A percentile compares a stretch with the other conserved stretches of the same genome.
Conservation (phyloP, 306 rosid genomes). For the Quercus cerris region DNA sequence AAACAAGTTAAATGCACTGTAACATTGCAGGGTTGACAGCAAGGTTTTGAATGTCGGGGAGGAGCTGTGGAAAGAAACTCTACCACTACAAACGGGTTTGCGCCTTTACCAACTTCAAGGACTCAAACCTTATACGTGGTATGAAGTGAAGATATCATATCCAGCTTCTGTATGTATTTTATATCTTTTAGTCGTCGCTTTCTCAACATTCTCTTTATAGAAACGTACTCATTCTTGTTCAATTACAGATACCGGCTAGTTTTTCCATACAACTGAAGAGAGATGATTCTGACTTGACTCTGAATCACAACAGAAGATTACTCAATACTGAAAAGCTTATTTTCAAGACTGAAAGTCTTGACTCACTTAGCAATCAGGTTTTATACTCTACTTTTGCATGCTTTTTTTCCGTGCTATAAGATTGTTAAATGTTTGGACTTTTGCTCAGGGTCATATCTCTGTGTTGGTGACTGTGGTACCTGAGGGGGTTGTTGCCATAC, state of each 20-base stretch:
- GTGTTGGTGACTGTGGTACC: slow-evolving; percentile 66
- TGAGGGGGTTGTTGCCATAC: slow-evolving; percentile 82
- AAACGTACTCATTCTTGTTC: slow-evolving; percentile 18
- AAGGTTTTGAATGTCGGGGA: slow-evolving; percentile 64
- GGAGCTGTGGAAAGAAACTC: slow-evolving; percentile 67
- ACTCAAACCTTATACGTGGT: slow-evolving; percentile 65
- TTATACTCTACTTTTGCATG: neutral
- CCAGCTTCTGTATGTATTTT: slow-evolving; percentile 90
- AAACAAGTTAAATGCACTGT: slow-evolving; percentile 4
- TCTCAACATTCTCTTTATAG: slow-evolving; percentile 21
- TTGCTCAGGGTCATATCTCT: slow-evolving; percentile 40
- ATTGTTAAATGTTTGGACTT: slow-evolving; percentile 8
- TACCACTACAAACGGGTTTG: slow-evolving; percentile 62
- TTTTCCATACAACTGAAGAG: slow-evolving; percentile 60
- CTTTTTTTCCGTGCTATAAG: neutral
- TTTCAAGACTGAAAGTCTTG: slow-evolving; percentile 41
- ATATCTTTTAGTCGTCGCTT: slow-evolving; percentile 26
- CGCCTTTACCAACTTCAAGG: slow-evolving; percentile 66
- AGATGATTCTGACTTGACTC: slow-evolving; percentile 31
- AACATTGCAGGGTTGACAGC: slow-evolving; percentile 38
- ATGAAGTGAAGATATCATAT: slow-evolving; percentile 97
- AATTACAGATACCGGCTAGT: slow-evolving; percentile 73
- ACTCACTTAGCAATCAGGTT: slow-evolving; percentile 38
- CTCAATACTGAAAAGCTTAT: slow-evolving; percentile 87
- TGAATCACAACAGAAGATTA: slow-evolving; percentile 57